phyloP scores from a whole-genome alignment of 2,329 filamentous ascomycete species.

The Colletotrichum costaricense region DNA sequence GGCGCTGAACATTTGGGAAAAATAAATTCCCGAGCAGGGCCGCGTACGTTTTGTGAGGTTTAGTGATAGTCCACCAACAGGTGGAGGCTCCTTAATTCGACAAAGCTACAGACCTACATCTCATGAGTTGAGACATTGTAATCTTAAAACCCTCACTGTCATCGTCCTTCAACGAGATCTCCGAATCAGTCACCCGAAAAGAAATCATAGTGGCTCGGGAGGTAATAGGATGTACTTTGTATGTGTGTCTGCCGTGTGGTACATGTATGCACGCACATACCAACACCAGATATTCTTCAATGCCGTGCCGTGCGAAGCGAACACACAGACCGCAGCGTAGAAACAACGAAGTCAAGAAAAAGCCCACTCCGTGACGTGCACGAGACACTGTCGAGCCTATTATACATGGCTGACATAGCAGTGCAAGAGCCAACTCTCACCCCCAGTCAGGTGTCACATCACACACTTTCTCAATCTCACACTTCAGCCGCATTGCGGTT shows the following conservation, averaged over 20 bases:
- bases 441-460: background rate
- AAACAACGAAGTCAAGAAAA: conserved; percentile 5
- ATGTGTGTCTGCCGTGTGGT: background rate
- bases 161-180: background rate
- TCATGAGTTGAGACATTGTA: background rate
- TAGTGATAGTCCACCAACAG: background rate
- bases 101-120: background rate
- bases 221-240: too few relatives aligned
- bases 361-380: conserved; percentile 28
- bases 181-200: background rate
- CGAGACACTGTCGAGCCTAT: conserved; percentile 27
- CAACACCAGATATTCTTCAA: background rate
- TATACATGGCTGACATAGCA: conserved; percentile 30
- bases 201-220: background rate
- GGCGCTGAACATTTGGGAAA: background rate
- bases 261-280: background rate
- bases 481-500: conserved; percentile 15
- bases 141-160: background rate
- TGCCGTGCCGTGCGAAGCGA: background rate
- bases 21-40: background rate
- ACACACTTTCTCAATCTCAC: background rate
- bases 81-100: background rate
- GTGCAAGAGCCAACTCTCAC: background rate
- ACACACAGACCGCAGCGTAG: conserved; percentile 4
- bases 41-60: background rate